Percentiles rank a stretch among this genome's conserved stretches.
Evolutionary conservation across 345 rosid genomes (phyloP).

Genomic region (Leavenworthia alabamica): DNA sequence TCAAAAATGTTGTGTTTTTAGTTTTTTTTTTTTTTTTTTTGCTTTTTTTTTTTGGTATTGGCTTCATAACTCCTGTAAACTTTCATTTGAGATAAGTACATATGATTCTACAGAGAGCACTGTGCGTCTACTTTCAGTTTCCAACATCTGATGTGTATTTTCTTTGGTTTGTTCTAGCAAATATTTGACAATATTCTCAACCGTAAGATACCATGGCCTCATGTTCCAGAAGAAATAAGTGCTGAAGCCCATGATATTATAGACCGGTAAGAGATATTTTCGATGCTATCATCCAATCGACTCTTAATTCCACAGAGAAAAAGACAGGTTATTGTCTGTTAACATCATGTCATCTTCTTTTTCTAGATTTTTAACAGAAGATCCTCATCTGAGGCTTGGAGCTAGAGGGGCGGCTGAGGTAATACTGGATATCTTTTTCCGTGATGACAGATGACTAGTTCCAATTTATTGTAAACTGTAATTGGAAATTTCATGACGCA

Average conservation of each 20-base stretch:
- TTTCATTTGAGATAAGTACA: background rate
- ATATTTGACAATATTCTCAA: constrained; percentile 93
- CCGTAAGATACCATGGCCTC: constrained; percentile 89
- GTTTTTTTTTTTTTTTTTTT: too few relatives aligned
- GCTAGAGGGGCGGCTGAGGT: constrained; percentile 92
- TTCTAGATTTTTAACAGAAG: constrained; percentile 77
- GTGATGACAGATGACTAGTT: background rate
- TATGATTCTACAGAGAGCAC: background rate
- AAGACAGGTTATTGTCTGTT: too few relatives aligned
- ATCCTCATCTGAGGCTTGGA: constrained; percentile 90
- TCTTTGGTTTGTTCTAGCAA: constrained; percentile 45
- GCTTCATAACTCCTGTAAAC: too few relatives aligned
- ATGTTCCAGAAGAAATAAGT: constrained; percentile 73
- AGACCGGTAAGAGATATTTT: constrained; percentile 49
- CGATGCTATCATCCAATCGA: background rate
- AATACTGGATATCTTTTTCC: constrained; percentile 19
- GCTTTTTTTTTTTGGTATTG: too few relatives aligned
- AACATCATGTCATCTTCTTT: constrained; percentile 1
- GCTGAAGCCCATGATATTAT: constrained; percentile 72
- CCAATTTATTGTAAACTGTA: background rate
- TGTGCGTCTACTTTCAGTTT: background rate
- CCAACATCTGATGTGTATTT: constrained; percentile 4
- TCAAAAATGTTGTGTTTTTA: too few relatives aligned
- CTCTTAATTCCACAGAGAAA: too few relatives aligned
- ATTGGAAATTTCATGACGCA: constrained; percentile 30